A percentile compares a stretch with the other conserved stretches of the same genome.
Conservation (phyloP, 2,329 filamentous ascomycete genomes). For the Claviceps sp. region DNA sequence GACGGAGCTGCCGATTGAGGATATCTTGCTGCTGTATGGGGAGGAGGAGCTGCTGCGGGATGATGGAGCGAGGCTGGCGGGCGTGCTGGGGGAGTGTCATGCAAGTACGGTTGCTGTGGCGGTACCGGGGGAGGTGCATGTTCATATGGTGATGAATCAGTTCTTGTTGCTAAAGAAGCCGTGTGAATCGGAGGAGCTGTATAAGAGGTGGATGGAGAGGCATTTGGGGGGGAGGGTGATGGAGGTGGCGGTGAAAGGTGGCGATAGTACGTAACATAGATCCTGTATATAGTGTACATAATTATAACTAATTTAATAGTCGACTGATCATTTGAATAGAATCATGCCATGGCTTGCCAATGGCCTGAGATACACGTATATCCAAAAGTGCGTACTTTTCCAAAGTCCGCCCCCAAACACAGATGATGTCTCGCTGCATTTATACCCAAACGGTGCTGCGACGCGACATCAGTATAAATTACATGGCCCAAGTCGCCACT, state of each 20-base stretch:
- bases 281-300: too few relatives aligned
- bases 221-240: neutral
- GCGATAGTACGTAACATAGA: too few relatives aligned
- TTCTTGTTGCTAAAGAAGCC: constrained; percentile 1
- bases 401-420: too few relatives aligned
- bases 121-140: constrained; percentile 1
- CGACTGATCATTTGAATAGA: too few relatives aligned
- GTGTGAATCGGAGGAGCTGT: constrained; percentile 2
- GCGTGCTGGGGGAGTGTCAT: neutral
- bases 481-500: neutral
- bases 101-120: neutral
- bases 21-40: constrained; percentile 2
- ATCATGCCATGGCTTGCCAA: too few relatives aligned
- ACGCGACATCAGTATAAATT: too few relatives aligned
- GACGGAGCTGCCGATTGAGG: constrained; percentile 1
- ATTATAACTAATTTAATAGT: too few relatives aligned
- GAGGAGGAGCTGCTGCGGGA: constrained; percentile 3
- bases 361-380: too few relatives aligned
- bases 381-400: too few relatives aligned
- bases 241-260: neutral
- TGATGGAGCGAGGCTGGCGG: neutral
- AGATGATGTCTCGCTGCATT: too few relatives aligned
- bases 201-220: constrained; percentile 2
- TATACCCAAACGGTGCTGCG: too few relatives aligned
- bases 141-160: constrained; percentile 4